Percentiles rank a stretch among this genome's conserved stretches.
phyloP scores from a whole-genome alignment of 345 rosid genomes.

The Arabidopsis thaliana region TAIR10.1 NC_003076.8:4434001-4434500 shows the following conservation, averaged over 20 bases:
- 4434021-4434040: slow-evolving; percentile 14
- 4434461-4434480: slow-evolving; percentile 63
- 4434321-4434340: slow-evolving; percentile 65
- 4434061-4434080: neutral
- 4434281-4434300: slow-evolving; percentile 90
- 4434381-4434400: slow-evolving; percentile 16
- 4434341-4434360: slow-evolving; percentile 49
- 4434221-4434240: neutral
- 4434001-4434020: neutral
- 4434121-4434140: slow-evolving; percentile 9
- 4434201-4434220: slow-evolving; percentile 16
- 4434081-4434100: neutral
- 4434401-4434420: neutral
- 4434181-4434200: slow-evolving; percentile 73
- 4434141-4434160: slow-evolving; percentile 84
- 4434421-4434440: slow-evolving; percentile 7
- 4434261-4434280: slow-evolving; percentile 34
- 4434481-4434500: slow-evolving; percentile 55
- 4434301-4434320: slow-evolving; percentile 61
- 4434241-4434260: neutral
- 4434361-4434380: neutral
- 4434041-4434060: neutral
- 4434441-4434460: slow-evolving; percentile 6
- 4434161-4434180: slow-evolving; percentile 71
- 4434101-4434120: neutral